Percentiles rank a stretch among this genome's conserved stretches.
Evolutionary conservation across 2,329 filamentous ascomycete species (phyloP).

Genomic region (Clonostachys sp.): DNA sequence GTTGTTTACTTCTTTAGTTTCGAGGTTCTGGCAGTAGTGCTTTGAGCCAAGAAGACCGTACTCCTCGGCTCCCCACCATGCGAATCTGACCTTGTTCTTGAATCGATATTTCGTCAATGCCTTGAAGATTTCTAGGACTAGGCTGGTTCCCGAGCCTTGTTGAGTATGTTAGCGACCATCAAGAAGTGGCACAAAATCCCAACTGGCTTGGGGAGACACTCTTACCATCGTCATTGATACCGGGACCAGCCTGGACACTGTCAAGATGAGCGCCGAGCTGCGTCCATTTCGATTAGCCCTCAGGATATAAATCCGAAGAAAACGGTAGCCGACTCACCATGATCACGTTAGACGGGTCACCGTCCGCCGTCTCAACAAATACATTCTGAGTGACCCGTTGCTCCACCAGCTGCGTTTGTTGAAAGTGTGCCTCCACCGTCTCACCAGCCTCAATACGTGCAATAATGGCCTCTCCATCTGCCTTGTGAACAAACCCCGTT

Average conservation of each 20-base stretch:
- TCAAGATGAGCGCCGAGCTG: constrained; percentile 35
- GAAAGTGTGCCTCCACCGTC: constrained; percentile 21
- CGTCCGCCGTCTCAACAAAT: constrained; percentile 36
- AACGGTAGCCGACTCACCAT: constrained; percentile 9
- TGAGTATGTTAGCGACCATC: background rate
- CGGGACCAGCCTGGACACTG: constrained; percentile 34
- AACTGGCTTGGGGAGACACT: background rate
- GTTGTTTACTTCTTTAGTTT: constrained; percentile 18
- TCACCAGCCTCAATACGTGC: constrained; percentile 23
- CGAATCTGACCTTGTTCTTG: constrained; percentile 31
- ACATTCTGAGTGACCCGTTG: constrained; percentile 34
- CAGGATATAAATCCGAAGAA: background rate
- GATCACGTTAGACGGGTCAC: constrained; percentile 33
- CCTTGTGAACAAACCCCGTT: constrained; percentile 18
- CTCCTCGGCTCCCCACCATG: constrained; percentile 42
- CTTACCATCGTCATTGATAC: constrained; percentile 38
- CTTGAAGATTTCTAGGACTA: constrained; percentile 33
- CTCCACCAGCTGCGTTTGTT: constrained; percentile 26
- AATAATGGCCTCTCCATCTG: constrained; percentile 16
- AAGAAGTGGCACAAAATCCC: background rate
- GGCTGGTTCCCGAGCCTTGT: constrained; percentile 25
- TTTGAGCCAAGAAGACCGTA: constrained; percentile 27
- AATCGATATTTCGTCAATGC: constrained; percentile 26
- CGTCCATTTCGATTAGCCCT: background rate
- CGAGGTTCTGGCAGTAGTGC: constrained; percentile 29